Base-by-base conservation (phyloP, 257 asterid genomes). In the Rhazya stricta region DNA sequence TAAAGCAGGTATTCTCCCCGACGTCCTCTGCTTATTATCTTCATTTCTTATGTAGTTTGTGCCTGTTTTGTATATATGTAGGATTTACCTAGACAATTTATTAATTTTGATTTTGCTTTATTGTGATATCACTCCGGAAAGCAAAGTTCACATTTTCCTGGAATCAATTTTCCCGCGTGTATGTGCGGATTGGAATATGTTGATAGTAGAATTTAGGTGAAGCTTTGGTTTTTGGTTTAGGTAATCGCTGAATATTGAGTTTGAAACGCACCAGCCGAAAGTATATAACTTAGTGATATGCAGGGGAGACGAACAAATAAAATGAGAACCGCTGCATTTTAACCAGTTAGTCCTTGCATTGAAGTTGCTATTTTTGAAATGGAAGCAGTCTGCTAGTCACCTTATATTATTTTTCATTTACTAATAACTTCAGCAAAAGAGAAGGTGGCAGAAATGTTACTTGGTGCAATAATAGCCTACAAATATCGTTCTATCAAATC, bases 1-100 rank as follows among this genome's bases (percentile, higher is more conserved):
- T 85, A 75, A 81, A 78, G 74, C 79, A 85, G 89, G 89, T 45
- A 60, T 13, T 29, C 66, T 48, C 75, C 4, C 66, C 8, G 46
- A 32, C 75, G 50, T 66, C 25, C 39, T n/a, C 43, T 43, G 9
- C 48, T 11, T 43, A 15, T 50, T 9, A 9, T 50, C 3, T 50
- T 50, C 60, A 74, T 32, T 76, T 39, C 37, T 6, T 58, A 5
- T 19, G 29, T n/a, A 46, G 16, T 32, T 25, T 50, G 21, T 18
- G 70, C 19, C 51, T 21, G 43, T 30, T 36, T 10, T 4, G 27
- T 21, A 43, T 43, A 43, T 43, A 9, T 13, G 8, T 43, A 43
- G 48, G 9, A 43, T 43, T 43, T 43, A 43, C 13, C 48, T 43
- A 43, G 48, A 43, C 8, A 43, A 9, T 43, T 43, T 43, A 43